Conservation (phyloP, 164 flowering plant species). For the Magnolia kwangsiensis region DNA sequence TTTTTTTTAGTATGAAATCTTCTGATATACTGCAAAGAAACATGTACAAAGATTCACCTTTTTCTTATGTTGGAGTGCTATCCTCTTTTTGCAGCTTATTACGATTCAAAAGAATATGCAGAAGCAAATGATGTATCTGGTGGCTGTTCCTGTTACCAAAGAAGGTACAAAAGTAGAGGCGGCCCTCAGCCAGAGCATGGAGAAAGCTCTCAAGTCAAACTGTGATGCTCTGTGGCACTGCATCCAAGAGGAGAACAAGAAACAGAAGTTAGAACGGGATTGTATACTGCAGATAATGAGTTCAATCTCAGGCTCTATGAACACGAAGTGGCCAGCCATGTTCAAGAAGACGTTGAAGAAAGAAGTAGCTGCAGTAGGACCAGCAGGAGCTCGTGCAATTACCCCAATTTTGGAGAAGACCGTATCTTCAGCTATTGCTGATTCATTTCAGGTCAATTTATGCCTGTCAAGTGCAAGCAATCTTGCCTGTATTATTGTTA, state of each 20-base stretch:
- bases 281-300: constrained; percentile 60
- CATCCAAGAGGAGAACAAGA: constrained; percentile 71
- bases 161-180: constrained; percentile 87
- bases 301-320: constrained; percentile 46
- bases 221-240: constrained; percentile 89
- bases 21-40: background rate
- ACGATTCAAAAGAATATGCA: constrained; percentile 74
- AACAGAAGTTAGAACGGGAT: constrained; percentile 53
- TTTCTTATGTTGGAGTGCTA: too few relatives aligned
- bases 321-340: constrained; percentile 66
- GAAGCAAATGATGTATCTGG: constrained; percentile 52
- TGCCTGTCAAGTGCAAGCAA: background rate
- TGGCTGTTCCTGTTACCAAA: constrained; percentile 61
- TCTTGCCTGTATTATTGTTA: background rate
- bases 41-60: background rate
- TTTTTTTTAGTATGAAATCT: too few relatives aligned
- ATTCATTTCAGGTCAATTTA: constrained; percentile 74
- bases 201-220: constrained; percentile 73
- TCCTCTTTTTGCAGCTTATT: constrained; percentile 44
- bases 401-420: constrained; percentile 70
- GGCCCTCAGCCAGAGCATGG: constrained; percentile 63
- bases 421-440: constrained; percentile 58
- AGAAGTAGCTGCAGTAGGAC: constrained; percentile 71
- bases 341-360: constrained; percentile 72
- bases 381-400: constrained; percentile 55